Evolutionary conservation across 179 eudicot genomes (phyloP), one percentile per base, ranked within the genome.

Genomic region (Camellia oleifera): DNA sequence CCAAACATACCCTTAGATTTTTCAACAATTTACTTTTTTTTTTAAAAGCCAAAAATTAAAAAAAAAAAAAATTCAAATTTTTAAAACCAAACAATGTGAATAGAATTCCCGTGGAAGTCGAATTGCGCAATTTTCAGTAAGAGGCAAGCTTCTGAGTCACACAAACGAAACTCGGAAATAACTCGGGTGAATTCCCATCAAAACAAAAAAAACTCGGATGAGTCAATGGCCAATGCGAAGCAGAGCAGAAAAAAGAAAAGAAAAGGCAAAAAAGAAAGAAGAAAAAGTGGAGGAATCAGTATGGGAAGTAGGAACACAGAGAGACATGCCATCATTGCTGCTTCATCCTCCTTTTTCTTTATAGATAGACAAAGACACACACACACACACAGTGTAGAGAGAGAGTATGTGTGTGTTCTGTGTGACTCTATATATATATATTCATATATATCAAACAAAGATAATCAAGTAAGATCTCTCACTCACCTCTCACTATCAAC

Each of bases 251-350:
- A 20, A 20, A 32, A 32, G 32, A 42, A 52, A 48, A 32, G 15
- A 52, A 58, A 46, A 65, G 40, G 23, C 1, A 26, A 6, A 63
- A 77, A 42, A 61, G 44, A 9, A 9, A 57, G 52, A 44, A 75
- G 79, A 61, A 68, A 81, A 81, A 75, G 83, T 44, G 68, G 32
- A n/a, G 61, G 13, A 20, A 42, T 77, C 60, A 65, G 26, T 56
- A 52, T 53, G 5, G 13, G 62, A 46, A 23, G 78, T 64, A 20
- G 57, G 23, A 42, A 40, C 8, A 5, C 68, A 26, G 71, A 23
- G 32, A 32, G 82, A 75, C 83, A 75, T 54, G 75, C 50, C 75
- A 81, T 81, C 79, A 81, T 81, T 75, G 74, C 79, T 76, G 69
- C 74, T 44, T 20, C 74, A 7, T 75, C 77, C n/a, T 67, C 62